Evolutionary conservation across 1,284 basidiomycete genomes (phyloP).

Genomic region (Limonomyces culmigenus): DNA sequence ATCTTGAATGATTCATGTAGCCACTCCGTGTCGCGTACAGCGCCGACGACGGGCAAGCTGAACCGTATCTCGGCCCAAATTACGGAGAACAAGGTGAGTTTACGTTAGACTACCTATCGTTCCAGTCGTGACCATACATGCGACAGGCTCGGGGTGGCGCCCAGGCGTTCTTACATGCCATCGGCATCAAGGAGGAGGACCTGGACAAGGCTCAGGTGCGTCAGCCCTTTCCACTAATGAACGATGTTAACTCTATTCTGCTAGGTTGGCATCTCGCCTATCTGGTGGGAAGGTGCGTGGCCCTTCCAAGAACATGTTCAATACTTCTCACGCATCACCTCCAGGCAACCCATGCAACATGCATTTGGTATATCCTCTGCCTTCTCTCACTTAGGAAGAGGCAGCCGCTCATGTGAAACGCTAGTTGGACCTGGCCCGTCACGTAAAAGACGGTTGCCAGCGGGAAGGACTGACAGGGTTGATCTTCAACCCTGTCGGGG

Average conservation of each 20-base stretch:
- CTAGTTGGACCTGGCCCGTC: conserved; percentile 59
- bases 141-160: conserved; percentile 51
- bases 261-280: conserved; percentile 67
- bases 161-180: conserved; percentile 72
- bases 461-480: conserved; percentile 63
- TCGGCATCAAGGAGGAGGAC: conserved; percentile 60
- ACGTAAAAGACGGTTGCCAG: conserved; percentile 62
- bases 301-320: not conserved
- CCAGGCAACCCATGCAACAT: conserved; percentile 70
- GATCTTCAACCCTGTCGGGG: conserved; percentile 67
- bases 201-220: conserved; percentile 67
- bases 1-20: not conserved
- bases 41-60: conserved; percentile 25
- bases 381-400: not conserved
- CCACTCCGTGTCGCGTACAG: conserved; percentile 3
- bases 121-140: no score
- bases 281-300: conserved; percentile 73
- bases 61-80: conserved; percentile 56
- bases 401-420: not conserved
- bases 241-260: not conserved
- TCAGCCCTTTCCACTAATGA: not conserved
- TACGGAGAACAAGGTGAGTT: conserved; percentile 50
- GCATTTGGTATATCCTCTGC: conserved; percentile 38
- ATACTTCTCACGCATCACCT: conserved; percentile 1
- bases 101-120: conserved; percentile 1